Base-by-base conservation (phyloP, 1,284 basidiomycete genomes). In the Mycosarcoma mackinlayi region DNA sequence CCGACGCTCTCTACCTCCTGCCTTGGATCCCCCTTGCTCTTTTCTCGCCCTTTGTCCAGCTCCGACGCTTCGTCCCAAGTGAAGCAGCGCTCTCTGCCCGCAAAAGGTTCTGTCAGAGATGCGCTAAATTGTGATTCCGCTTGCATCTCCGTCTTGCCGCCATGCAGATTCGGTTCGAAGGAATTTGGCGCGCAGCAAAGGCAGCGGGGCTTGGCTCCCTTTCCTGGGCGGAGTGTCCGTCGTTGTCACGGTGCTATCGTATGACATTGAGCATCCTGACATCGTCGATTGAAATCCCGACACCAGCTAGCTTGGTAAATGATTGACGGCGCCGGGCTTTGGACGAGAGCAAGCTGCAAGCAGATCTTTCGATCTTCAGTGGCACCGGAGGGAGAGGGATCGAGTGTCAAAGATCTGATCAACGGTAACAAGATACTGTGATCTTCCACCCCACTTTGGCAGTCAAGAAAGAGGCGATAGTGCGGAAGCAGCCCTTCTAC, bases 81-180 rank as follows among this genome's bases (percentile, higher is more conserved):
- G n/a, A n/a, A n/a, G n/a, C n/a, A n/a, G n/a, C n/a, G n/a, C 13
- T 6, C n/a, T 30, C 39, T 23, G 21, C 6, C 23, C 44, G 13
- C 45, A 23, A 47, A 34, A n/a, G n/a, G n/a, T n/a, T n/a, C n/a
- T n/a, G n/a, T n/a, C n/a, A n/a, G n/a, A n/a, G n/a, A n/a, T n/a
- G n/a, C n/a, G 21, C 19, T 16, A 18, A n/a, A 3, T 9, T 19
- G 35, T 7, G 28, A 37, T 35, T 48, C 46, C 46, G 46, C 35
- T 38, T 48, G 25, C 14, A 46, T 40, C 37, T 44, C 59, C 59
- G 59, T 52, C 52, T 55, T 48, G 50, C 59, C 59, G 59, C 59
- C 47, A 48, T 37, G 42, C 33, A 48, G 39, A 21, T 53, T 48
- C 39, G 31, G 18, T 54, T 39, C 42, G 19, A 25, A 33, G 48